Evolutionary conservation across 31 red algal genomes (phyloP).

Genomic region (Odonthalia washingtoniensis): DNA sequence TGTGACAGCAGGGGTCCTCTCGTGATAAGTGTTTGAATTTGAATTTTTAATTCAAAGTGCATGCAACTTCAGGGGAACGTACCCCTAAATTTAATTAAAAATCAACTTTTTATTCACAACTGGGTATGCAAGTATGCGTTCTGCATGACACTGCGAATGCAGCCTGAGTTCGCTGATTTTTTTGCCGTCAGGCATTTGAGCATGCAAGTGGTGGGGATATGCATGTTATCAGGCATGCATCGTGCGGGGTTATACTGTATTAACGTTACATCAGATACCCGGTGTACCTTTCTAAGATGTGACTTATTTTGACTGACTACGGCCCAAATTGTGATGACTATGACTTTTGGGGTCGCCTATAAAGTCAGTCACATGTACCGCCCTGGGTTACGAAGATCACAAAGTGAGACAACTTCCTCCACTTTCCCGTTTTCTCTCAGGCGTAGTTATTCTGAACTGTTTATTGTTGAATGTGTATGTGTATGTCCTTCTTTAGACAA

Average conservation of each 20-base stretch:
- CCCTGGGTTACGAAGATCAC: no score
- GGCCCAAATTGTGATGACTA: no score
- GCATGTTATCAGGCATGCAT: conserved; percentile 6
- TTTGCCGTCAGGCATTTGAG: background rate
- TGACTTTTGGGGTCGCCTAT: no score
- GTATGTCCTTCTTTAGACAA: no score
- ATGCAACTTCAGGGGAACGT: background rate
- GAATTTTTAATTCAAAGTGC: conserved; percentile 1
- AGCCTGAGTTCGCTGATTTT: background rate
- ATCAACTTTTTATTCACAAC: background rate
- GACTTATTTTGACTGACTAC: no score
- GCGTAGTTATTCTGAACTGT: no score
- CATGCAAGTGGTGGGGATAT: background rate
- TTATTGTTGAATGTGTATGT: no score
- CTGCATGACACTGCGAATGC: background rate
- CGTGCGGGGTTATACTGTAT: background rate
- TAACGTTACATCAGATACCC: background rate
- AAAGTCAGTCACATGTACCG: no score
- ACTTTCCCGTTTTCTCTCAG: no score
- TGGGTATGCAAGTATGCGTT: background rate
- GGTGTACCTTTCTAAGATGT: no score
- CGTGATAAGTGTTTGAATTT: background rate
- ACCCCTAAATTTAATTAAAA: background rate
- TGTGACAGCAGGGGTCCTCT: no score
- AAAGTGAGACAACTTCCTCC: no score